Percentiles rank a stretch among this genome's conserved stretches.
These are phyloP conservation scores for Kernera saxatilis DNA, from an alignment of 345 rosid species.

Conservation along the genomic window DNA sequence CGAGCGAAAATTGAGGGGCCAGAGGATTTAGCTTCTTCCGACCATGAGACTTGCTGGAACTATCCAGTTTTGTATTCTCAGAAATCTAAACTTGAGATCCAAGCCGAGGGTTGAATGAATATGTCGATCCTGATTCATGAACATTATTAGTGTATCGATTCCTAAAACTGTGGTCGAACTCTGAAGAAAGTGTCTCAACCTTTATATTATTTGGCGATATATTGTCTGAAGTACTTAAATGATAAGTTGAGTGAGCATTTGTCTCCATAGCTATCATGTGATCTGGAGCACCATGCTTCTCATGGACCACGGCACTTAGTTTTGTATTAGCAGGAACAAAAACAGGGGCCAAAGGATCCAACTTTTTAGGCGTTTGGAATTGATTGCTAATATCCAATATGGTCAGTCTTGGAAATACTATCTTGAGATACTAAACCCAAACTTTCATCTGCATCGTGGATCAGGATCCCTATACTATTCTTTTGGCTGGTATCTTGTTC, in stretches of 20 bases:
- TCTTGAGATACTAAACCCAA: conserved; percentile 14
- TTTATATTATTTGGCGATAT: background rate
- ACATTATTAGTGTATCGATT: conserved; percentile 3
- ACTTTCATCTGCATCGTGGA: background rate
- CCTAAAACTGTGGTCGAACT: background rate
- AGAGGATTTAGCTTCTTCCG: conserved; percentile 10
- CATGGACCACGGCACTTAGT: background rate
- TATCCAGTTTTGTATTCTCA: conserved; percentile 20
- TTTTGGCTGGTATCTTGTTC: background rate
- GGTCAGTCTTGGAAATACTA: conserved; percentile 1
- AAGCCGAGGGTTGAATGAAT: conserved; percentile 24
- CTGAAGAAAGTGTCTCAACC: conserved; percentile 21
- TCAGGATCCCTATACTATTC: background rate
- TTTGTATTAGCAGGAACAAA: conserved; percentile 16
- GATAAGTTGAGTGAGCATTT: background rate
- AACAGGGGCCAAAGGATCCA: conserved; percentile 19
- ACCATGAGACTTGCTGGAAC: background rate
- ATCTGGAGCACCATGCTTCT: background rate
- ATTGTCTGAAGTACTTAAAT: background rate
- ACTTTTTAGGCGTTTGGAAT: background rate
- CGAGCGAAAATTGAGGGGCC: conserved; percentile 9
- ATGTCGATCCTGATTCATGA: conserved; percentile 1
- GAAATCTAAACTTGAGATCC: conserved; percentile 25
- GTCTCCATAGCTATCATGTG: background rate
- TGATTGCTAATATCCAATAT: background rate